phyloP scores from a whole-genome alignment of 2,329 filamentous ascomycete species.

The Xylariaceae sp. region DNA sequence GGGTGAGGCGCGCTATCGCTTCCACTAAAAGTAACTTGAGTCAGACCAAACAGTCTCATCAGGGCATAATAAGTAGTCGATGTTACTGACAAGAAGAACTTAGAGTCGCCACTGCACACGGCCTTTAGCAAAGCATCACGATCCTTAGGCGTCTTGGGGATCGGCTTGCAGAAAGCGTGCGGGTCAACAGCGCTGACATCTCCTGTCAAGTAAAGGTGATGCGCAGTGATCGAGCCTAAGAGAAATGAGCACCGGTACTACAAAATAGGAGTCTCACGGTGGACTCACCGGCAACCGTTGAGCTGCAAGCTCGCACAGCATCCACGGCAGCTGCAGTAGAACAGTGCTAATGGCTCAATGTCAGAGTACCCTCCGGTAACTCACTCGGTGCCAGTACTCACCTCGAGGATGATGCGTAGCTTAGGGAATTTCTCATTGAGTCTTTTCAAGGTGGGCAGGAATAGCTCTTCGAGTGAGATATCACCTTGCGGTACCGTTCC shows the following conservation, averaged over 20 bases:
- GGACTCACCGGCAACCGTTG: conserved; percentile 58
- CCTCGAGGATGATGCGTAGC: conserved; percentile 51
- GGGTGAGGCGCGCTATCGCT: conserved; percentile 63
- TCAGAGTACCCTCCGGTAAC: neutral
- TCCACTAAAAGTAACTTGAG: conserved; percentile 31
- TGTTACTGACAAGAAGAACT: conserved; percentile 47
- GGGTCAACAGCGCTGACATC: conserved; percentile 60
- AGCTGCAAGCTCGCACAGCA: conserved; percentile 70
- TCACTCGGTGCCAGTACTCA: neutral
- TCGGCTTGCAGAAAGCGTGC: conserved; percentile 71
- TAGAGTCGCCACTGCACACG: conserved; percentile 40
- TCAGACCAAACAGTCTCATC: conserved; percentile 6
- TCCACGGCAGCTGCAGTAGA: conserved; percentile 76
- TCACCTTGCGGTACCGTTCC: conserved; percentile 43
- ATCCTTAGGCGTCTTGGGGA: conserved; percentile 66
- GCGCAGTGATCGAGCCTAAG: conserved; percentile 71
- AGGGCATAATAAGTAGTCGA: neutral
- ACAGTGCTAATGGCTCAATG: conserved; percentile 65
- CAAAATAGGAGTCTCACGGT: neutral
- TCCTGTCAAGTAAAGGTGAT: conserved; percentile 76
- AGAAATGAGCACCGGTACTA: neutral
- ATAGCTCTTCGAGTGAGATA: conserved; percentile 47
- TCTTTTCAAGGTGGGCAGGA: conserved; percentile 71
- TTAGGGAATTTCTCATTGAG: conserved; percentile 72
- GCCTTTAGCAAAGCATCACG: conserved; percentile 48